Conservation (phyloP, 495 filamentous ascomycete species). For the Aspergillus mulundensis region DNA sequence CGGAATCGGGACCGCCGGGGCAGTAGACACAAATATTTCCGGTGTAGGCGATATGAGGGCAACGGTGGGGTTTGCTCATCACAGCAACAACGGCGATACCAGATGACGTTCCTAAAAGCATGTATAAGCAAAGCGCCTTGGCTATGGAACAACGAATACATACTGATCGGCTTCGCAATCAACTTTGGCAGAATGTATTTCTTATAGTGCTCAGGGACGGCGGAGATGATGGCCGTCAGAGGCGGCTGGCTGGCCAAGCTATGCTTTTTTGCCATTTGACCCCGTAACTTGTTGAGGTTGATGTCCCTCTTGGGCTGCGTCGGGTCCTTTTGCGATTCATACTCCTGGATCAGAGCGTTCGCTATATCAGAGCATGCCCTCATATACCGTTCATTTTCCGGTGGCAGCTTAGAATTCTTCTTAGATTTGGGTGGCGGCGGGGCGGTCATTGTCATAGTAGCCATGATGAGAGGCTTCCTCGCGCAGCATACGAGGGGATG, state of each 20-base stretch:
- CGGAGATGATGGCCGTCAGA: conserved; percentile 93
- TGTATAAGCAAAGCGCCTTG: conserved; percentile 14
- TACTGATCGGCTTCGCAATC: conserved; percentile 93
- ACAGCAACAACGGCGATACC: conserved; percentile 99
- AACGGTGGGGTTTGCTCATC: conserved; percentile 98
- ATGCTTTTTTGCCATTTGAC: conserved; percentile 90
- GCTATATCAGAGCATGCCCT: conserved; percentile 94
- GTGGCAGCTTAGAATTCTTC: conserved; percentile 71
- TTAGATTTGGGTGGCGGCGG: conserved; percentile 48
- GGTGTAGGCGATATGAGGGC: conserved; percentile 95
- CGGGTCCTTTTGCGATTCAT: conserved; percentile 71
- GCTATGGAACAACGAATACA: conserved; percentile 16
- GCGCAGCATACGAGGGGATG: neutral
- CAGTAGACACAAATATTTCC: conserved; percentile 99
- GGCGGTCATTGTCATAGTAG: conserved; percentile 59
- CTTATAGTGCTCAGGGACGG: conserved; percentile 97
- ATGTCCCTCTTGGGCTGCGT: conserved; percentile 73
- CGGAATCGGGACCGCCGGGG: conserved; percentile 92
- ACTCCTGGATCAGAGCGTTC: conserved; percentile 85
- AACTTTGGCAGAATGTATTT: conserved; percentile 96
- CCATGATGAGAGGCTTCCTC: conserved; percentile 41
- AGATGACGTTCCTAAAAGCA: conserved; percentile 68
- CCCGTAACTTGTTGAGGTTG: conserved; percentile 86
- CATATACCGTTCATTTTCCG: conserved; percentile 91
- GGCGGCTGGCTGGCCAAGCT: conserved; percentile 78